phyloP scores from a whole-genome alignment of 305 asterid species.

The Fraxinus floribunda region DNA sequence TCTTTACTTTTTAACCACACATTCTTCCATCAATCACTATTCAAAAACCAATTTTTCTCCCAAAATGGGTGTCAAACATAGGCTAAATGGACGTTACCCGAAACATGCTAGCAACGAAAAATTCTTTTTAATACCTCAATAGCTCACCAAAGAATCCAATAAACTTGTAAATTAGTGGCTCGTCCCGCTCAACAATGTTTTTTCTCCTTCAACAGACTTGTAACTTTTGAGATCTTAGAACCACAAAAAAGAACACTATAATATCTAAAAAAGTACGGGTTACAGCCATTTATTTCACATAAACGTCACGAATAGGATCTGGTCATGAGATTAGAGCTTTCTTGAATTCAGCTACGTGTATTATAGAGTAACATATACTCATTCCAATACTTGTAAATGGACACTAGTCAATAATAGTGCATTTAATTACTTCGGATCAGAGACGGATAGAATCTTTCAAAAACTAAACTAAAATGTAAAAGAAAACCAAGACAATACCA shows the following conservation, averaged over 20 bases:
- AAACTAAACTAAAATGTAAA: conserved; percentile 6
- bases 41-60: too few species aligned
- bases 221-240: background rate
- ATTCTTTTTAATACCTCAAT: background rate
- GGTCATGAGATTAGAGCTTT: conserved; percentile 5
- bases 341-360: conserved; percentile 2
- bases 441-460: background rate
- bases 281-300: background rate
- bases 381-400: conserved; percentile 1
- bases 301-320: too few species aligned
- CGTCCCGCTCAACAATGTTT: background rate
- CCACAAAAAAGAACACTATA: background rate
- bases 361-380: background rate
- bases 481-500: conserved; percentile 40
- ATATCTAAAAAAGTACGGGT: background rate
- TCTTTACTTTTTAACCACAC: too few species aligned
- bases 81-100: background rate
- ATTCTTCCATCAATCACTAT: too few species aligned
- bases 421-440: conserved; percentile 4
- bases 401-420: background rate
- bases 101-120: background rate
- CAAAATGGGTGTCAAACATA: too few species aligned
- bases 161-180: background rate
- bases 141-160: background rate
- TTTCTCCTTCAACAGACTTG: background rate